A percentile compares a stretch with the other conserved stretches of the same genome.
These are phyloP conservation scores for Fusarium nygamai DNA, from an alignment of 2,329 filamentous ascomycete genomes.

Conservation along the genomic window DNA sequence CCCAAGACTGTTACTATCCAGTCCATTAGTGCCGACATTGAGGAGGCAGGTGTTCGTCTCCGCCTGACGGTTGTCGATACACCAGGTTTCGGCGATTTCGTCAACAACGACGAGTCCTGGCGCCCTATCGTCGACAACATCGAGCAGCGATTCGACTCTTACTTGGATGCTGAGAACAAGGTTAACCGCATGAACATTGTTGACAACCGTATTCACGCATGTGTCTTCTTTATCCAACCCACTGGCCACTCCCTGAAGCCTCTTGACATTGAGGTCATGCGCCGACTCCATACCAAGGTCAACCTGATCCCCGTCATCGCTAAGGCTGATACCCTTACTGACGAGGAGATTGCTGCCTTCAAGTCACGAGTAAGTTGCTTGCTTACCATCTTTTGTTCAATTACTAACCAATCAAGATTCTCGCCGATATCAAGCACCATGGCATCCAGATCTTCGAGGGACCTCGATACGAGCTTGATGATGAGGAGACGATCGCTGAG, in stretches of 20 bases:
- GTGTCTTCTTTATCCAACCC: slow-evolving; percentile 99
- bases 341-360: slow-evolving; percentile 94
- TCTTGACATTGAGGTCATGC: slow-evolving; percentile 99
- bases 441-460: slow-evolving; percentile 99
- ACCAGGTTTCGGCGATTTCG: slow-evolving; percentile 97
- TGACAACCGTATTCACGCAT: slow-evolving; percentile 98
- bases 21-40: slow-evolving; percentile 95
- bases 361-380: slow-evolving; percentile 87
- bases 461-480: slow-evolving; percentile 96
- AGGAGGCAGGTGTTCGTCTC: slow-evolving; percentile 97
- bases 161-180: slow-evolving; percentile 99
- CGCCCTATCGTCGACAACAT: slow-evolving; percentile 99
- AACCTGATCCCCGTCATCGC: slow-evolving; percentile 99
- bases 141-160: slow-evolving; percentile 98
- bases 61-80: slow-evolving; percentile 97
- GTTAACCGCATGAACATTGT: slow-evolving; percentile 99
- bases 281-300: slow-evolving; percentile 99
- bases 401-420: slow-evolving; percentile 70
- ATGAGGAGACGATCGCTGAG: slow-evolving; percentile 99
- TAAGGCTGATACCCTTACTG: slow-evolving; percentile 97
- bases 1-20: slow-evolving; percentile 97
- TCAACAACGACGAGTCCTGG: slow-evolving; percentile 99
- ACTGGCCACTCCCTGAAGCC: slow-evolving; percentile 99
- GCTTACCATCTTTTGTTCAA: background rate
- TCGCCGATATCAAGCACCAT: slow-evolving; percentile 96